Conservation (phyloP, 306 rosid genomes). For the Vigna mungo region DNA sequence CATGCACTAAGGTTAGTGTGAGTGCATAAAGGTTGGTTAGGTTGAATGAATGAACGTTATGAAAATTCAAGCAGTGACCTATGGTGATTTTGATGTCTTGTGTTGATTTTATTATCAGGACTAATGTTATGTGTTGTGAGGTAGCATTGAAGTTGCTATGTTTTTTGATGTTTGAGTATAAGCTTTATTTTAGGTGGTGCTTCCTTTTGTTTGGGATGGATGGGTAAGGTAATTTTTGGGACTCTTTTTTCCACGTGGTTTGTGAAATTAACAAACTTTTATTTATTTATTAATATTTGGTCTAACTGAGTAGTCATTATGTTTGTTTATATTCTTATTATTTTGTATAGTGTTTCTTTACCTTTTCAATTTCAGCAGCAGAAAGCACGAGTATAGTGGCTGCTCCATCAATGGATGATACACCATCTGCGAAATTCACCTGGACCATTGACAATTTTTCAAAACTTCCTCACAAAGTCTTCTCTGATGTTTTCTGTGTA, state of each 20-base stretch:
- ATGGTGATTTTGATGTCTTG: neutral
- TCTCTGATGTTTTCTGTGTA: slow-evolving; percentile 65
- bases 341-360: neutral
- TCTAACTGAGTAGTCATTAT: neutral
- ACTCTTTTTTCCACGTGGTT: neutral
- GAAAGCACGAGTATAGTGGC: slow-evolving; percentile 39
- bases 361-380: slow-evolving; percentile 18
- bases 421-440: slow-evolving; percentile 67
- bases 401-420: slow-evolving; percentile 58
- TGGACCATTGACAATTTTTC: slow-evolving; percentile 79
- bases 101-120: neutral
- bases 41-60: neutral
- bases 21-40: neutral
- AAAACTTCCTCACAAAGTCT: slow-evolving; percentile 59
- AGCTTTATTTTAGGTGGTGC: neutral
- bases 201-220: neutral
- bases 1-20: too few species aligned
- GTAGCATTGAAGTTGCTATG: neutral
- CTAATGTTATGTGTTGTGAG: neutral
- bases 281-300: neutral
- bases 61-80: neutral
- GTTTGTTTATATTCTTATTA: slow-evolving; percentile 20
- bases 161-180: slow-evolving; percentile 9
- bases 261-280: neutral
- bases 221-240: neutral